Base-by-base conservation (phyloP, 2,329 filamentous ascomycete species). In the Tolypocladium sp. region DNA sequence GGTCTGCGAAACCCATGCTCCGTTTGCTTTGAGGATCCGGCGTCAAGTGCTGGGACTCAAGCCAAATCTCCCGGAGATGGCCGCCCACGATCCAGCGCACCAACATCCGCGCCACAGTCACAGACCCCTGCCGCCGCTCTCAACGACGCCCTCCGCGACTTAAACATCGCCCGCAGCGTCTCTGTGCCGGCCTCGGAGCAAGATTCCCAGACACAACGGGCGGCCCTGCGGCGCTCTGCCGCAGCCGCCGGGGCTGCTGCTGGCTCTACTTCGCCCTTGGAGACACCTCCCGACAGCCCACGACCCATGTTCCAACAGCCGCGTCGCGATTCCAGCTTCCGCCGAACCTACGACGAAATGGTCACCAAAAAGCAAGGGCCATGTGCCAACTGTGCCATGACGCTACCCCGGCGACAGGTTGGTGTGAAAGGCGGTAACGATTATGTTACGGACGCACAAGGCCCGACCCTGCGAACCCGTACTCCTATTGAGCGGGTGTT, bases 341-440 rank as follows among this genome's bases (percentile, higher is more conserved):
- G 79, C 60, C 79, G 80, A 66, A 87, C 84, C 0, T 87, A 87
- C 63, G 84, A 87, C 64, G 84, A 87, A 61, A 82, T 81, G n/a
- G 84, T 85, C 33, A 86, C 82, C 51, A 83, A 81, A 69, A 81
- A 82, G 60, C 83, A 85, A 57, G 82, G 80, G 9, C 85, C 85
- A 27, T 89, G 86, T 69, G 83, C 87, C 62, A 89, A 88, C 70
- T 89, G 86, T 69, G 85, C 85, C 60, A 79, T 89, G 66, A 88
- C 85, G 0, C 72, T 89, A 9, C 86, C 86, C 0, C 68, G 65
- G 20, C 66, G 69, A 38, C 72, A 73, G 54, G 63, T 69, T n/a
- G 65, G 65, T 15, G 65, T 64, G 22, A 63, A 66, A 6, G 67
- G 64, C 7, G 64, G 62, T 22, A 62, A 62, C 30, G 68, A 71